Base-by-base conservation (phyloP, 352 stramenopile genomes). In the Aphanomyces astaci region DNA sequence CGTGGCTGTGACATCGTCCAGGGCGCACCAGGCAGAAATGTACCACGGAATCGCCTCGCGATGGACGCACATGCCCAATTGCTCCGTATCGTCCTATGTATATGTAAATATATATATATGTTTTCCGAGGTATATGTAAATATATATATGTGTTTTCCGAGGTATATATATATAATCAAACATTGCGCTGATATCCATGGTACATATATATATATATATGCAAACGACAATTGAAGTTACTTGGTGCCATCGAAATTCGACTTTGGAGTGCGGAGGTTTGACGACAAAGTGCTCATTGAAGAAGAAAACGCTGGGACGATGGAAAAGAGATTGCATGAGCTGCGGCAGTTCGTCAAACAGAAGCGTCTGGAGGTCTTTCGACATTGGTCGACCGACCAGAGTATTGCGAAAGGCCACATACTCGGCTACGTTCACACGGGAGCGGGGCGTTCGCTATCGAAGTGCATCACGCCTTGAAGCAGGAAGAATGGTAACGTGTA, bases 251-350 rank as follows among this genome's bases (percentile, higher is more conserved):
- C 80, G 78, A 51, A 92, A 90, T 64, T 88, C 77, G 25, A 88
- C 80, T 25, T 73, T 54, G 1, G 78, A 79, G 10, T 72, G 57
- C 4, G 81, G 75, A 2, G 83, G 83, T 49, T 92, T 90, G 60
- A 89, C 76, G 24, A 92, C 78, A 60, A 87, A 92, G 62, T 92
- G 83, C 63, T 92, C 83, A 55, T 90, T 90, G 72, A 92, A 90
- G 57, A 90, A 89, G 55, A 56, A 71, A 11, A 71, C 24, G 31
- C 11, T 9, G 28, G 39, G 10, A 25, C 24, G 4, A 19, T 28
- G 25, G 25, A 60, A 66, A 56, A 66, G 46, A 9, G 25, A 3
- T n/a, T 13, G 7, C 15, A 66, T 51, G 40, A 24, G 9, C 3
- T 39, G 10, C 11, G 59, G 59, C 1, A 66, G 30, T 4, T 66